phyloP scores from a whole-genome alignment of 2,329 filamentous ascomycete species.

The Fusarium oxysporum region DNA sequence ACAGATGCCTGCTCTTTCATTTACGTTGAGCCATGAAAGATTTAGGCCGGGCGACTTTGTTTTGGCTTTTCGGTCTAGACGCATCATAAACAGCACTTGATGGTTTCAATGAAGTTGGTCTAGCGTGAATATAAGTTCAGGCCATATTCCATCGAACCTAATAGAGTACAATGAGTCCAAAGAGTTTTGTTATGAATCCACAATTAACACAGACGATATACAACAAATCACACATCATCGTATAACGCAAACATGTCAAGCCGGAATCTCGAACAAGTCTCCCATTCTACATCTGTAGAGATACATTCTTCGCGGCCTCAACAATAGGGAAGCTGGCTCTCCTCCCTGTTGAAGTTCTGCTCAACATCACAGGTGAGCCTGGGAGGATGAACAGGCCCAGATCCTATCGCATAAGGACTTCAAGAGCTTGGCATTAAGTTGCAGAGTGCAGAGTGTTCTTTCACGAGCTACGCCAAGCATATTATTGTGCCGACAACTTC shows the following conservation, averaged over 20 bases:
- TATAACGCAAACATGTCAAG: neutral
- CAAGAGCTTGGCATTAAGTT: neutral
- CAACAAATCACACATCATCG: neutral
- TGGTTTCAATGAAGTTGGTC: neutral
- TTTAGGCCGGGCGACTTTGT: no score
- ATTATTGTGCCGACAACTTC: no score
- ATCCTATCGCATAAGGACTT: no score
- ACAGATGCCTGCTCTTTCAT: neutral
- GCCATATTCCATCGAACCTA: neutral
- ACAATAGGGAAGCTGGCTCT: neutral
- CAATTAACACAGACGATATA: neutral
- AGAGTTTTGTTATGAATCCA: no score
- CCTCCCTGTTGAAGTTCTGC: neutral
- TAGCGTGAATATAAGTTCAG: neutral
- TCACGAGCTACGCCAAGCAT: no score
- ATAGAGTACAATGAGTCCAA: no score
- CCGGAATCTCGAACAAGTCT: fast-evolving
- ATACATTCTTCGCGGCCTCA: neutral
- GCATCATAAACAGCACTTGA: no score
- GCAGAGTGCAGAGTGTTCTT: no score
- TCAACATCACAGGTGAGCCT: neutral
- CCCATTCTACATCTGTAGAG: neutral
- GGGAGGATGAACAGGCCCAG: no score
- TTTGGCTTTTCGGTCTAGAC: no score
- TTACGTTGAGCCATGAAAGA: neutral